These are phyloP conservation scores for Beta macrorhiza DNA, from an alignment of 179 eudicot species.

Conservation along the genomic window DNA sequence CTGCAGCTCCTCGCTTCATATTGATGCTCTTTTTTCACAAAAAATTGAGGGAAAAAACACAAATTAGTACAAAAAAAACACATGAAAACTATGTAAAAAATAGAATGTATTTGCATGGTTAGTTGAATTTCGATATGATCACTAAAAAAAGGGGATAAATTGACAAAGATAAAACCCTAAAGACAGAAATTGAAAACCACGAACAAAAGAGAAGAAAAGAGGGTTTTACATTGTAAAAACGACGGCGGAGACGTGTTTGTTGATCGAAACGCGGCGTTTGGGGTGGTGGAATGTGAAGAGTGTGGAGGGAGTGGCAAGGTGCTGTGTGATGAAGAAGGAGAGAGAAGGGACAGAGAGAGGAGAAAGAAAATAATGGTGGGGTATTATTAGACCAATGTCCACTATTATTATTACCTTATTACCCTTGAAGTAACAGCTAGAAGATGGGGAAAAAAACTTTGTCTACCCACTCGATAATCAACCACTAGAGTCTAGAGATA, in stretches of 20 bases:
- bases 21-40: conserved; percentile 7
- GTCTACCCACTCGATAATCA: too few species aligned
- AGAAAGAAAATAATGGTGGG: neutral
- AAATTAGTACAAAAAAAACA: neutral
- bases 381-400: too few species aligned
- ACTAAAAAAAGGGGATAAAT: neutral
- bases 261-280: conserved; percentile 23
- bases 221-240: conserved; percentile 14
- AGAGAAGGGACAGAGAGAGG: neutral
- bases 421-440: too few species aligned
- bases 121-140: conserved; percentile 4
- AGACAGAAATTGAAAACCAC: neutral
- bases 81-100: too few species aligned
- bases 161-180: conserved; percentile 22
- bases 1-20: conserved; percentile 30
- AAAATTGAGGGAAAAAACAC: neutral
- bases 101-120: neutral
- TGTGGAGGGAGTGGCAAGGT: neutral
- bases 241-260: neutral
- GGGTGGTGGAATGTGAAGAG: conserved; percentile 2
- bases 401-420: too few species aligned
- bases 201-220: neutral
- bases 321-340: neutral
- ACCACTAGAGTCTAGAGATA: too few species aligned
- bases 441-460: too few species aligned